Base-by-base conservation (phyloP, 148 eudicot species). In the Vaccinium macrocarpon region DNA sequence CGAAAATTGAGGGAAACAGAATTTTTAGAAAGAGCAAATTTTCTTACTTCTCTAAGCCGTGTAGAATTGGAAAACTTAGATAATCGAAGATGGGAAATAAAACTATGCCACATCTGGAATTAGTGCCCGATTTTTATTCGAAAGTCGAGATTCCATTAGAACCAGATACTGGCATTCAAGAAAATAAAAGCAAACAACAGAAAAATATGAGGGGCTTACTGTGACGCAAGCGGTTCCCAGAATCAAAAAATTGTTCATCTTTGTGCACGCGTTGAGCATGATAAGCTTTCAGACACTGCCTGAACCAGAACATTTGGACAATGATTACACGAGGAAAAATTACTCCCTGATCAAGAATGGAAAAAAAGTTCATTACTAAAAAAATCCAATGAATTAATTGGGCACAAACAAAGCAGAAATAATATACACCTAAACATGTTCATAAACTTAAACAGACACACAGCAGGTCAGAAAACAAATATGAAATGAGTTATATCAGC, bases 261-360 rank as follows among this genome's bases (percentile, higher is more conserved):
- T 89, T 85, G 15, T 84, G 89, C 57, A 89, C 90, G 64, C 99
- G 94, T 1, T 71, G 76, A 75, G 87, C 85, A 83, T 96, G 99
- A 88, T 93, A 96, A 81, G 98, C 81, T 87, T 96, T 96, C 29
- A 86, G 56, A 85, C 99, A 96, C 21, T 82, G 82, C 90, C 93
- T 91, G 91, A 27, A 89, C 64, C 48, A 84, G 50, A 6, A 51
- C 3, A 48, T 51, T 61, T 66, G n/a, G 71, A 75, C 0, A 15
- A 79, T 29, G 21, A 32, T 21, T 68, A 68, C 73, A 68, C 8
- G 38, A 32, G 35, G 50, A 42, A 15, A 55, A 82, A 42, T 13
- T 42, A 38, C 82, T 12, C 19, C 84, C 50, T 15, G n/a, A 62
- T 75, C 75, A 76, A 76, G 81, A 50, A 19, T 52, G 32, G 25